Evolutionary conservation across 306 rosid genomes (phyloP), one percentile per base, ranked within the genome.

Genomic region (Senna tora): DNA sequence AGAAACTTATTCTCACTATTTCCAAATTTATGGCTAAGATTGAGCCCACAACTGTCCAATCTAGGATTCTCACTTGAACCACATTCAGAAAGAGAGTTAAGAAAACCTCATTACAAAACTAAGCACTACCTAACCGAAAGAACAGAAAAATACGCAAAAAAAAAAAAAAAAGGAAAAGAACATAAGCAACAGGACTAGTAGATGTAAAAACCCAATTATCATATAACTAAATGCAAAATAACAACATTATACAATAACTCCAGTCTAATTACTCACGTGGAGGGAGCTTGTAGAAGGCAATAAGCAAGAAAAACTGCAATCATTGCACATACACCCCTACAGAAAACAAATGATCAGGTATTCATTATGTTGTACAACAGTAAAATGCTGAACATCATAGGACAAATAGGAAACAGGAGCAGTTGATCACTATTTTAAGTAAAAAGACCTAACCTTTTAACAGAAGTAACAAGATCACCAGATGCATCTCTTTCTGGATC

Each of bases 381-480:
- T 5, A 52, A 47, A 73, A 25, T 22, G 53, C 5, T 60, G 60
- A 73, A 32, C 51, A n/a, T 22, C 30, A 19, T 21, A 28, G 59
- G 83, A 74, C 76, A 82, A 19, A 5, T 11, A 19, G 43, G 50
- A 20, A 34, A 61, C 6, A 15, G n/a, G 65, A 33, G 28, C 5
- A 59, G 15, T 53, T 41, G 33, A 63, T 49, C 5, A 41, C 28
- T 39, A 49, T 28, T 25, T 13, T 53, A 75, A 54, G 41, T 71
- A 55, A 33, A 42, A 72, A 77, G 46, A 65, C 33, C 76, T 76
- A 53, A 91, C 99, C 99, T 88, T 87, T 88, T 95, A 66, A 95
- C 99, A 2, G 97, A 91, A 45, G 87, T 83, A 78, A 88, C 92
- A 79, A 92, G 71, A 87, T 95, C 99, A 52, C 94, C 93, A 22